Evolutionary conservation across 441 rosid genomes (phyloP), one percentile per base, ranked within the genome.

Genomic region (Populus hybrid): DNA sequence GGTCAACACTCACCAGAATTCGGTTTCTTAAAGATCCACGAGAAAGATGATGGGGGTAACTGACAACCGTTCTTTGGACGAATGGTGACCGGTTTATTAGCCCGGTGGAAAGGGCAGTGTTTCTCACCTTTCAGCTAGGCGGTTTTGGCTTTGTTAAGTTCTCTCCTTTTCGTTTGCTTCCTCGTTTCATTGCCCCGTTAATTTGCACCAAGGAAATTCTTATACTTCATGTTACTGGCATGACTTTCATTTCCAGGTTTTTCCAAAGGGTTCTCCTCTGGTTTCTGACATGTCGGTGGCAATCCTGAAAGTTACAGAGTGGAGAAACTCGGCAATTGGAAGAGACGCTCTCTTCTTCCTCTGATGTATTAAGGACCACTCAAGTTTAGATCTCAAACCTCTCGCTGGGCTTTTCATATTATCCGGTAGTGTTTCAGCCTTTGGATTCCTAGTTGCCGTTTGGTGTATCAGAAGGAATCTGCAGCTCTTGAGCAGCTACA

Each of bases 61-160:
- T 53, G n/a, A 6, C 61, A 53, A 7, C n/a, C 1, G 61, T 6
- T 53, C 61, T 53, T 65, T 21, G 32, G 68, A 65, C 0, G 16
- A 1, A 9, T 10, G 28, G 28, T 18, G 32, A 0, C 32, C 68
- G 18, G 32, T 53, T 53, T 53, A 53, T 53, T 53, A 1, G 61
- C 61, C 61, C 2, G 63, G 23, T 57, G 63, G 63, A 57, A 57
- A 57, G 63, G 9, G 9, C 63, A 18, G 21, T 57, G 63, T 57
- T 57, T 1, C 78, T 71, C 42, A 73, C 79, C 40, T 79, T 42
- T 70, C 77, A 81, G 75, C 73, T 82, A 5, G 84, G 86, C 11
- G 83, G 81, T 26, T 75, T 79, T 34, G 83, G 83, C 73, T 82
- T 79, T 59, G 83, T 28, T 84, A 69, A 1, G 69, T 3, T 63